phyloP scores from a whole-genome alignment of 2,329 filamentous ascomycete species.

The Alternaria sp. region DNA sequence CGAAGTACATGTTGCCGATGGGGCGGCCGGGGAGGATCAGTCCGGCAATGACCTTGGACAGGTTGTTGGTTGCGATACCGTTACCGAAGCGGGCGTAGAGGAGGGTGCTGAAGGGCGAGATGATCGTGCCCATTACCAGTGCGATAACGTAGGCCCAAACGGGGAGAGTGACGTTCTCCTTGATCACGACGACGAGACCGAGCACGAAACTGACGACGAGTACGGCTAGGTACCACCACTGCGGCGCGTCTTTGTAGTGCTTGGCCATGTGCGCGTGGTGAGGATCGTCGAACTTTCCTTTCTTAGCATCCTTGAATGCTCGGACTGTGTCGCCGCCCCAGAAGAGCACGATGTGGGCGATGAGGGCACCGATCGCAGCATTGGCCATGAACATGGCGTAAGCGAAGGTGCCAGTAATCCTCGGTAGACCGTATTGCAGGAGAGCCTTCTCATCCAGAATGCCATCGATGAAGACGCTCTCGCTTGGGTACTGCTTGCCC shows the following conservation, averaged over 20 bases:
- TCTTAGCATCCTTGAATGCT: slow-evolving; percentile 16
- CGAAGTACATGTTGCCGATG: slow-evolving; percentile 25
- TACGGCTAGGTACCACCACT: slow-evolving; percentile 22
- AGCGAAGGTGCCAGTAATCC: slow-evolving; percentile 18
- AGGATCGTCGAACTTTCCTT: slow-evolving; percentile 16
- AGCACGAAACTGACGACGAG: slow-evolving; percentile 19
- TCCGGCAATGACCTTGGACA: slow-evolving; percentile 23
- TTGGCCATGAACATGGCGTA: slow-evolving; percentile 27
- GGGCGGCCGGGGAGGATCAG: slow-evolving; percentile 18
- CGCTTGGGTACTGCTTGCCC: slow-evolving; percentile 14
- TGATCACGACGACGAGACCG: slow-evolving; percentile 19
- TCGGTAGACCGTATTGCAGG: slow-evolving; percentile 17
- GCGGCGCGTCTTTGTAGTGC: slow-evolving; percentile 20
- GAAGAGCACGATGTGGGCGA: slow-evolving; percentile 20
- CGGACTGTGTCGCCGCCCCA: slow-evolving; percentile 19
- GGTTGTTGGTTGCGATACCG: slow-evolving; percentile 23
- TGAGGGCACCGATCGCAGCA: slow-evolving; percentile 22
- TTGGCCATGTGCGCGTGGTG: slow-evolving; percentile 20
- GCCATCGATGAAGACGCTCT: slow-evolving; percentile 17
- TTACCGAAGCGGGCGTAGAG: slow-evolving; percentile 21
- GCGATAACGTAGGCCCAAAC: slow-evolving; percentile 21
- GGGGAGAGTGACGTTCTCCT: slow-evolving; percentile 20
- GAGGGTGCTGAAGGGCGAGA: slow-evolving; percentile 20
- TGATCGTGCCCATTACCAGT: slow-evolving; percentile 11
- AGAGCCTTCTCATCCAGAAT: slow-evolving; percentile 18